phyloP scores from a whole-genome alignment of 2,329 filamentous ascomycete genomes.

The Claviceps sp. region DNA sequence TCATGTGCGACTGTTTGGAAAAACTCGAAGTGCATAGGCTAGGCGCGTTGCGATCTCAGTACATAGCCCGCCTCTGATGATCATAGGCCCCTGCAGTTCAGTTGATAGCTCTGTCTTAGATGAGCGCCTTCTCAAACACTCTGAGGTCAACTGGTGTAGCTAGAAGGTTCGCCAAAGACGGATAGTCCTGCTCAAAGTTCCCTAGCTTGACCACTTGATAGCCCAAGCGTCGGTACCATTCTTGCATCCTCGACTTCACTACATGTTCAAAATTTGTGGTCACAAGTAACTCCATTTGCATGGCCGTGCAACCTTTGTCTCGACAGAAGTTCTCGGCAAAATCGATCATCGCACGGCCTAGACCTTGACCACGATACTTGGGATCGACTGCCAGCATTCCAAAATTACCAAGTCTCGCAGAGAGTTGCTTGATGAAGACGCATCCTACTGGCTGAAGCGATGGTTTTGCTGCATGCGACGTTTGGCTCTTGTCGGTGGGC shows the following conservation, averaged over 20 bases:
- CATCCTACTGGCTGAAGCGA: constrained; percentile 12
- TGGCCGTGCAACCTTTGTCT: constrained; percentile 12
- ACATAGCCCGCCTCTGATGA: not conserved
- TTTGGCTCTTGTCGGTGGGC: not conserved
- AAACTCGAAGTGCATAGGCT: not conserved
- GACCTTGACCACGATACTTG: constrained; percentile 11
- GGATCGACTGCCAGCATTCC: constrained; percentile 17
- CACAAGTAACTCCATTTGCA: constrained; percentile 17
- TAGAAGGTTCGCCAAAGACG: constrained; percentile 13
- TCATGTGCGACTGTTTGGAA: not conserved
- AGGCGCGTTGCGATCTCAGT: not conserved
- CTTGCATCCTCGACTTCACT: constrained; percentile 14
- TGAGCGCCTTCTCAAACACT: constrained; percentile 15
- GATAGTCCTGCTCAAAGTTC: constrained; percentile 16
- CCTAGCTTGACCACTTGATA: constrained; percentile 15
- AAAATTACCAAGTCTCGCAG: constrained; percentile 12
- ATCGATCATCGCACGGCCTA: constrained; percentile 12
- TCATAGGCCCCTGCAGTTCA: no score
- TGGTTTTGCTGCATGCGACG: not conserved
- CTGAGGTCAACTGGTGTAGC: constrained; percentile 15
- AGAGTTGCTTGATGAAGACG: constrained; percentile 12
- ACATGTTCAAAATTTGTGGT: constrained; percentile 15
- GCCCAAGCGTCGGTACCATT: constrained; percentile 17
- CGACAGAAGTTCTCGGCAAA: constrained; percentile 17
- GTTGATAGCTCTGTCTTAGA: not conserved